Evolutionary conservation across 352 stramenopile genomes (phyloP), one percentile per base, ranked within the genome.

Genomic region (Discostella stelligera): DNA sequence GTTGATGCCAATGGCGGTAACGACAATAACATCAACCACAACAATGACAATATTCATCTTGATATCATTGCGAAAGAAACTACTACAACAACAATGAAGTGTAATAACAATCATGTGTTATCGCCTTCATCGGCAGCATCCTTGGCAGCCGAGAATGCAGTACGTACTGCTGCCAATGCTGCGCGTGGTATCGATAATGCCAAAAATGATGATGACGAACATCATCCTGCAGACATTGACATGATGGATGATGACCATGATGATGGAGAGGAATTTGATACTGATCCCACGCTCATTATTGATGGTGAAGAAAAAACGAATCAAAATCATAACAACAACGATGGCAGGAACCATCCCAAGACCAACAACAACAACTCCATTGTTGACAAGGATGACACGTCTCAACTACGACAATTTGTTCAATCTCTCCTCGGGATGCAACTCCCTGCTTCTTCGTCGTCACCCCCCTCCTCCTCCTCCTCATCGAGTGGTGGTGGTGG

Each of bases 391-490:
- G 21, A 66, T 13, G 53, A 67, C 52, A 71, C 70, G 2, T 46
- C 39, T 8, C 61, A 73, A 65, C 59, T 73, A 48, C 71, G 71
- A 60, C 18, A 11, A 21, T 73, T 79, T 50, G 71, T 79, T 16
- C 62, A 68, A 73, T 79, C 71, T 53, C 71, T 79, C 11, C 58
- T 79, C 6, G 69, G 69, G 27, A 77, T 77, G 39, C 7, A 67
- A n/a, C 48, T 69, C 23, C 54, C 69, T 18, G n/a, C 25, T 21
- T 46, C 18, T 18, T 52, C 11, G 0, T 27, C n/a, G 7, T 32
- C 50, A 13, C 32, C 18, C 7, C 5, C 50, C 20, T 30, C 50
- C 9, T 58, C 50, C 9, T 58, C 50, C 6, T 27, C 50, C 9
- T 58, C 50, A 18, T 32, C n/a, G 50, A 23, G 18, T 14, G 48